These are phyloP conservation scores for Populus alba DNA, from an alignment of 345 rosid species.

Conservation along the genomic window DNA sequence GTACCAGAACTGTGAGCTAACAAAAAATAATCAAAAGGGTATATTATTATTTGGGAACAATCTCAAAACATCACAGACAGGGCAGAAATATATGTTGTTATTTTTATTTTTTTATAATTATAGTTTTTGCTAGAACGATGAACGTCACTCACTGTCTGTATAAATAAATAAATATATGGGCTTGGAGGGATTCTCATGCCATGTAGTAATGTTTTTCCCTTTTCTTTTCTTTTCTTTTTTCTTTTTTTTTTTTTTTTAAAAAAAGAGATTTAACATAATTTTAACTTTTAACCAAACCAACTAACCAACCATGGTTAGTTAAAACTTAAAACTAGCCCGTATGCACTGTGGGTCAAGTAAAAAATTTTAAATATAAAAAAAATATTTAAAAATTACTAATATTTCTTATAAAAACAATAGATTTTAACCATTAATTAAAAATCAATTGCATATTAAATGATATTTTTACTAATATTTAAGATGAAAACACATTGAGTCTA, in stretches of 20 bases:
- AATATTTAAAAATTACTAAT: too few species aligned
- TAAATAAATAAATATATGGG: background rate
- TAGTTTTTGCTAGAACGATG: background rate
- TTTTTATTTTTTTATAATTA: background rate
- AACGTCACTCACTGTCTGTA: conserved; percentile 4
- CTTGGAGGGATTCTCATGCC: background rate
- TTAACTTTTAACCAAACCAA: background rate
- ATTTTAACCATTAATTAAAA: too few species aligned
- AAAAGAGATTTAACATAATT: too few species aligned
- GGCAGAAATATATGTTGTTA: background rate
- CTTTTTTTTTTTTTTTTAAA: too few species aligned
- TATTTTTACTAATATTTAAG: too few species aligned
- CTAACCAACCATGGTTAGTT: conserved; percentile 14
- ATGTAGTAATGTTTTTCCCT: background rate
- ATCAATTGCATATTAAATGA: too few species aligned
- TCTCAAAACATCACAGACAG: conserved; percentile 25
- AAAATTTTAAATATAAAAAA: too few species aligned
- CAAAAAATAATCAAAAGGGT: conserved; percentile 30
- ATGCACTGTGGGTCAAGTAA: too few species aligned
- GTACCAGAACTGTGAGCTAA: conserved; percentile 31
- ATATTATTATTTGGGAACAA: conserved; percentile 6
- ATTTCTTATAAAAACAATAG: too few species aligned
- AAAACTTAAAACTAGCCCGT: too few species aligned
- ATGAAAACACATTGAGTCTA: too few species aligned
- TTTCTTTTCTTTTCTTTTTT: too few species aligned